Base-by-base conservation (phyloP, 139 green algal species). In the Chlorella sp. region DNA sequence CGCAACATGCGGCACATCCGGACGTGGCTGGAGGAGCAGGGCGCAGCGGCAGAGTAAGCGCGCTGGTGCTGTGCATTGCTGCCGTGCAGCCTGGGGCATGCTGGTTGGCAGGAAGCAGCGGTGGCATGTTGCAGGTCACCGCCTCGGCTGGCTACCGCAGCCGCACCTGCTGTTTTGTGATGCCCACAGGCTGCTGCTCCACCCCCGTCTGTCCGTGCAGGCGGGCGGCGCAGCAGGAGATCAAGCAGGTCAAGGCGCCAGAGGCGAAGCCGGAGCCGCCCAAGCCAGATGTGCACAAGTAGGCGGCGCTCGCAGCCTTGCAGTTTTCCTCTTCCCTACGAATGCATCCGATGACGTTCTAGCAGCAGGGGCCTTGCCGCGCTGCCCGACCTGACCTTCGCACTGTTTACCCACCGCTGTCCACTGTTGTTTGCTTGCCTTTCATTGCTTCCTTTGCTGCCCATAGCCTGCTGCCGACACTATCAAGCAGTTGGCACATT, bases 1-100 rank as follows among this genome's bases (percentile, higher is more conserved):
- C 75, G 87, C 25, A 93, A 93, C 60, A 75, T 93, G 64, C 88
- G 86, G 57, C 80, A 88, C 57, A 89, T 93, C 20, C 81, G 89
- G 2, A 74, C 62, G 15, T 93, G 89, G 89, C 62, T 93, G 13
- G 89, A 92, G 68, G 88, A 92, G 88, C 69, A 90, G 51, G n/a
- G 57, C 5, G 75, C 86, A 62, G 81, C 90, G 90, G 88, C 87
- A 87, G 85, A 89, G 85, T 86, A 57, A 70, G 85, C 44, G 57
- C 62, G 60, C 38, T 63, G 44, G 44, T 41, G 20, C 5, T 15
- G 0, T 25, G 12, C 13, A 28, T 39, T 13, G 44, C 28, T 38
- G 63, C 63, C 23, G 18, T 67, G 60, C 60, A 67, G 21, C 4
- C 13, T 18, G 44, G 7, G 44, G 44, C 44, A n/a, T 51, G 44